phyloP scores from a whole-genome alignment of 306 rosid species.

The Leucaena leucocephala region DNA sequence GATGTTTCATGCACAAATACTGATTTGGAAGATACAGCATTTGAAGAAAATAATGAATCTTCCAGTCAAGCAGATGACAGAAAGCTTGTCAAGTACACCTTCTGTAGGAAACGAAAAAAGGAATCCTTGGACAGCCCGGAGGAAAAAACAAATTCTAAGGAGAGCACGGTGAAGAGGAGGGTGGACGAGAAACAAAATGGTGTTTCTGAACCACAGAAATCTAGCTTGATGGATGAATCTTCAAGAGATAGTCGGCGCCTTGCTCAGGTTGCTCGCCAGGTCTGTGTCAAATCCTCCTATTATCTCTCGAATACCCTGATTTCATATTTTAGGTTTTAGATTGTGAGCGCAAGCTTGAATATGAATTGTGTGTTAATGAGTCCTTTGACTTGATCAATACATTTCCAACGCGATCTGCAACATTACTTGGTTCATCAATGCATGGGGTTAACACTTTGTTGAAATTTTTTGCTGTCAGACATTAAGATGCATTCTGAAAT shows the following conservation, averaged over 20 bases:
- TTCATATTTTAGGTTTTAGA: neutral
- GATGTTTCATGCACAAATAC: conserved; percentile 36
- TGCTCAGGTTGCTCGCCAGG: conserved; percentile 69
- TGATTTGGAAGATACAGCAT: conserved; percentile 36
- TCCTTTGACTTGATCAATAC: conserved; percentile 4
- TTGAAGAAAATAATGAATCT: conserved; percentile 44
- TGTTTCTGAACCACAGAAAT: conserved; percentile 40
- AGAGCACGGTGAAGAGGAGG: conserved; percentile 46
- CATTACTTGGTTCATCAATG: conserved; percentile 15
- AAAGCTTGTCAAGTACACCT: conserved; percentile 58
- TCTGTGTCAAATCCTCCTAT: conserved; percentile 41
- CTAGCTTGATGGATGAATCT: conserved; percentile 40
- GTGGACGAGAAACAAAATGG: conserved; percentile 39
- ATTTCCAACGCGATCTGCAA: neutral
- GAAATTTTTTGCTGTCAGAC: neutral
- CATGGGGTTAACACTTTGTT: neutral
- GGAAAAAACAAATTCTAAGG: conserved; percentile 44
- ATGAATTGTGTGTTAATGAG: neutral
- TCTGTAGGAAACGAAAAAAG: conserved; percentile 75
- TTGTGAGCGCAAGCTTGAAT: neutral
- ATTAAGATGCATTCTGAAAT: neutral
- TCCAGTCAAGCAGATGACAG: conserved; percentile 41
- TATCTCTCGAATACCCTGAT: conserved; percentile 19
- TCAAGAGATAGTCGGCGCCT: conserved; percentile 54
- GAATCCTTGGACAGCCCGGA: conserved; percentile 42